Conservation (phyloP, 2,329 filamentous ascomycete species). For the Penicillium expansum region DNA sequence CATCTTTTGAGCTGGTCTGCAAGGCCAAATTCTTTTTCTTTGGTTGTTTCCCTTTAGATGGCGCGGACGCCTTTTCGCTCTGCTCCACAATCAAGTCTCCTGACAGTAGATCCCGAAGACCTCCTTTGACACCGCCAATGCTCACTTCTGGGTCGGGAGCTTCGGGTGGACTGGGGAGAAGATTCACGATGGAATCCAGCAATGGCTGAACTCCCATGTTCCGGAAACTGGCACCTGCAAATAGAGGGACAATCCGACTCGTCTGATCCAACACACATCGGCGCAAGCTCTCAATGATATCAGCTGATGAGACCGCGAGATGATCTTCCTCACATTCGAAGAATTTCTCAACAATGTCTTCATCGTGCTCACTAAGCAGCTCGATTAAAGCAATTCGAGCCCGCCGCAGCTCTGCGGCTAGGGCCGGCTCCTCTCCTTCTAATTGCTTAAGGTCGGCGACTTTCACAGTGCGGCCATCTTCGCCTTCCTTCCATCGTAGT, state of each 20-base stretch:
- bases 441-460: slow-evolving; percentile 57
- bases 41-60: slow-evolving; percentile 35
- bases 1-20: slow-evolving; percentile 46
- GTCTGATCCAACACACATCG: slow-evolving; percentile 64
- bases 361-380: slow-evolving; percentile 82
- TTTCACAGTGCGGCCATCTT: slow-evolving; percentile 62
- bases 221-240: slow-evolving; percentile 86
- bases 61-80: slow-evolving; percentile 29
- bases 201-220: slow-evolving; percentile 93
- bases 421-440: slow-evolving; percentile 46
- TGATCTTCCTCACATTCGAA: slow-evolving; percentile 73
- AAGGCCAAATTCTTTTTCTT: slow-evolving; percentile 43
- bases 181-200: slow-evolving; percentile 81
- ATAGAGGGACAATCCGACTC: slow-evolving; percentile 77
- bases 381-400: slow-evolving; percentile 79
- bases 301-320: slow-evolving; percentile 60
- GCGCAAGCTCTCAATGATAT: slow-evolving; percentile 72
- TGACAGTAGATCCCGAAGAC: slow-evolving; percentile 50
- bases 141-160: slow-evolving; percentile 76
- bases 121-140: slow-evolving; percentile 57
- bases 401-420: slow-evolving; percentile 66
- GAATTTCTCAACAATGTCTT: slow-evolving; percentile 79
- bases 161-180: slow-evolving; percentile 79
- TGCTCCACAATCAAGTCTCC: slow-evolving; percentile 45
- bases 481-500: slow-evolving; percentile 67